Evolutionary conservation across 768 basidiomycete species (phyloP).

Genomic region (Pleurotus djamor): DNA sequence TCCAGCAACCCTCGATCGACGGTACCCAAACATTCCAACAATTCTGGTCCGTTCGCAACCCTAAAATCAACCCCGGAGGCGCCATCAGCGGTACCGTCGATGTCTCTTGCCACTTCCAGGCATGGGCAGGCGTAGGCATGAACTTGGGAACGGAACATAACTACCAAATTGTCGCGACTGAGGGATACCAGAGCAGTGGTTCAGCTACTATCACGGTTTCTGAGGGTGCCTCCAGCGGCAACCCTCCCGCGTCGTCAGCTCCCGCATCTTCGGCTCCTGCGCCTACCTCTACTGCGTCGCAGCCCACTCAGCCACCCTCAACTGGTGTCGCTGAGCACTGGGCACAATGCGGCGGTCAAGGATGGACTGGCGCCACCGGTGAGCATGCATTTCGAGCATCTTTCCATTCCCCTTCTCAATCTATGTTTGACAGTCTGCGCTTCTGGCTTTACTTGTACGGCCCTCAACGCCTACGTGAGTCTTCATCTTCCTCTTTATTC

Average conservation of each 20-base stretch:
- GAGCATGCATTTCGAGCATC: not conserved
- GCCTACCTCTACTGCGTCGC: slow-evolving; percentile 13
- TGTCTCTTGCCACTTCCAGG: slow-evolving; percentile 38
- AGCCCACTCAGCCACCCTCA: slow-evolving; percentile 14
- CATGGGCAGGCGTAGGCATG: slow-evolving; percentile 37
- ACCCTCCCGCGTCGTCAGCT: slow-evolving; percentile 9
- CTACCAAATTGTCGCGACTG: slow-evolving; percentile 48
- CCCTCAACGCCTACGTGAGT: slow-evolving; percentile 17
- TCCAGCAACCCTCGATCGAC: slow-evolving; percentile 38
- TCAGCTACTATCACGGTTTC: slow-evolving; percentile 22
- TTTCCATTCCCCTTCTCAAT: not conserved
- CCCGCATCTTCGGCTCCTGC: slow-evolving; percentile 14
- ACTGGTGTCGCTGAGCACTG: slow-evolving; percentile 17
- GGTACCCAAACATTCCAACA: slow-evolving; percentile 44
- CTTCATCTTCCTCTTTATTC: not conserved
- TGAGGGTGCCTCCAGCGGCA: slow-evolving; percentile 4
- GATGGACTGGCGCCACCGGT: slow-evolving; percentile 24
- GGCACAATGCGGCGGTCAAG: slow-evolving; percentile 29
- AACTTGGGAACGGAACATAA: slow-evolving; percentile 30
- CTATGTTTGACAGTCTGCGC: slow-evolving; percentile 11
- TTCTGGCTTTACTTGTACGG: slow-evolving; percentile 16
- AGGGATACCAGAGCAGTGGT: slow-evolving; percentile 42
- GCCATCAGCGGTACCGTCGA: slow-evolving; percentile 29
- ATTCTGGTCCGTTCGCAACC: slow-evolving; percentile 42
- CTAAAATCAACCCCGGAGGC: slow-evolving; percentile 18